A percentile compares a stretch with the other conserved stretches of the same genome.
phyloP scores from a whole-genome alignment of 139 green algal genomes.

The Ulvella scutata region DNA sequence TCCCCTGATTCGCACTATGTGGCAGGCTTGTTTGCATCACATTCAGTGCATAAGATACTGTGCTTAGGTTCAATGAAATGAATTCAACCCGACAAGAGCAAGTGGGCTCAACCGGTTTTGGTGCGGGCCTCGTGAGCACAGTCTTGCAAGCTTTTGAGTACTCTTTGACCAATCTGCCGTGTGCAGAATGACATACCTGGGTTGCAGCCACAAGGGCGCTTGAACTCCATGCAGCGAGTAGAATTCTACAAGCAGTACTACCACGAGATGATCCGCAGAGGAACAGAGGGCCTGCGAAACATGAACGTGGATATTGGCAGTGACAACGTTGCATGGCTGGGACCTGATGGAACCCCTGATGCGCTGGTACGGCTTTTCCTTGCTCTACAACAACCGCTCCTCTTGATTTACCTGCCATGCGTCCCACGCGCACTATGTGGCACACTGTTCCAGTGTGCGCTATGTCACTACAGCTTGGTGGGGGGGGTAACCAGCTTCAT shows the following conservation, averaged over 20 bases:
- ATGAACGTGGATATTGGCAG: background rate
- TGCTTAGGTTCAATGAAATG: too few relatives aligned
- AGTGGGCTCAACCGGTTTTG: background rate
- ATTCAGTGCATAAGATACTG: background rate
- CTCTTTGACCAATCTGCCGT: too few relatives aligned
- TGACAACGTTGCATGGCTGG: too few relatives aligned
- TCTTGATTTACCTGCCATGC: too few relatives aligned
- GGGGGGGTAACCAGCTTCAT: too few relatives aligned
- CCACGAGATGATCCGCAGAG: background rate
- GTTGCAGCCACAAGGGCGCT: background rate
- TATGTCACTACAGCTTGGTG: too few relatives aligned
- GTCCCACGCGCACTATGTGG: too few relatives aligned
- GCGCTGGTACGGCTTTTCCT: too few relatives aligned
- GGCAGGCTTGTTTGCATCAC: background rate
- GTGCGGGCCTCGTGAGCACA: background rate
- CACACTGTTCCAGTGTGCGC: too few relatives aligned
- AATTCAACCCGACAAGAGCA: too few relatives aligned
- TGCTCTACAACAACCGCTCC: too few relatives aligned
- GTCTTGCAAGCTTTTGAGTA: background rate
- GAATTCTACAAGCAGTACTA: slow-evolving; percentile 1
- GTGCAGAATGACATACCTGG: background rate
- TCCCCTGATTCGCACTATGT: background rate
- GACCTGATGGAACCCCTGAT: too few relatives aligned
- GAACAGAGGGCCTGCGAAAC: background rate
- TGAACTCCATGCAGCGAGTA: background rate